phyloP scores from a whole-genome alignment of 2,329 filamentous ascomycete genomes.

The Emydomyces testavorans region DNA sequence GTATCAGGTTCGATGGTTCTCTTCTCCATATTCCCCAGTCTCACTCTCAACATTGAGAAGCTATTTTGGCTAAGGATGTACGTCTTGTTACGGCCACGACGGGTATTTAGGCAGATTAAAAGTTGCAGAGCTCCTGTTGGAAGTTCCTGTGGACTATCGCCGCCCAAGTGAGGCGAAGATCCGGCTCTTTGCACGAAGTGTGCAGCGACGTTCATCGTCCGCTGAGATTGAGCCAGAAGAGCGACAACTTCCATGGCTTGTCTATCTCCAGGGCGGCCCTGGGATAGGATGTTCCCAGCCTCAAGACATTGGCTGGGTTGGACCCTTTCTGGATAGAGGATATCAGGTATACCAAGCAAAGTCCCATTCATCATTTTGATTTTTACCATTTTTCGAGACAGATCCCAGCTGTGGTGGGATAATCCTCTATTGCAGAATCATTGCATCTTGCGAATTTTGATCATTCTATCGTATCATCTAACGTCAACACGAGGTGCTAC shows the following conservation, averaged over 20 bases:
- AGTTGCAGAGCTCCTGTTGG: slow-evolving; percentile 74
- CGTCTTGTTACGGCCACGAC: too few species aligned
- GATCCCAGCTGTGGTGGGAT: too few species aligned
- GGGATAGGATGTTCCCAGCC: slow-evolving; percentile 66
- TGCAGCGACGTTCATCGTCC: slow-evolving; percentile 54
- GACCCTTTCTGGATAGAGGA: slow-evolving; percentile 59
- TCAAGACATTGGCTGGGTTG: slow-evolving; percentile 60
- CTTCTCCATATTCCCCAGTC: not conserved
- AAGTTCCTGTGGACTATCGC: slow-evolving; percentile 69
- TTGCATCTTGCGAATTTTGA: not conserved
- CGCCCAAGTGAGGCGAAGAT: slow-evolving; percentile 51
- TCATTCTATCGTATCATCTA: not conserved
- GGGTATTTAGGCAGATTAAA: slow-evolving; percentile 52
- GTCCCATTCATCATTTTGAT: not conserved
- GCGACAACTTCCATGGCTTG: slow-evolving; percentile 46
- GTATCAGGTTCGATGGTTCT: slow-evolving; percentile 25
- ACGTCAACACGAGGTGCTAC: slow-evolving; percentile 43
- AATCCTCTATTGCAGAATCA: too few species aligned
- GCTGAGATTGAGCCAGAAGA: slow-evolving; percentile 37
- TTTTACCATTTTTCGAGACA: too few species aligned
- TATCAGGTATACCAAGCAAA: slow-evolving; percentile 69
- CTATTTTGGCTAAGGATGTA: too few species aligned
- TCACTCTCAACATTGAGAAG: too few species aligned
- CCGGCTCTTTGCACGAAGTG: slow-evolving; percentile 66
- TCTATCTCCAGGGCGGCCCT: slow-evolving; percentile 78